phyloP scores from a whole-genome alignment of 805 yeast species.

The Ogataea degrootiae region DNA sequence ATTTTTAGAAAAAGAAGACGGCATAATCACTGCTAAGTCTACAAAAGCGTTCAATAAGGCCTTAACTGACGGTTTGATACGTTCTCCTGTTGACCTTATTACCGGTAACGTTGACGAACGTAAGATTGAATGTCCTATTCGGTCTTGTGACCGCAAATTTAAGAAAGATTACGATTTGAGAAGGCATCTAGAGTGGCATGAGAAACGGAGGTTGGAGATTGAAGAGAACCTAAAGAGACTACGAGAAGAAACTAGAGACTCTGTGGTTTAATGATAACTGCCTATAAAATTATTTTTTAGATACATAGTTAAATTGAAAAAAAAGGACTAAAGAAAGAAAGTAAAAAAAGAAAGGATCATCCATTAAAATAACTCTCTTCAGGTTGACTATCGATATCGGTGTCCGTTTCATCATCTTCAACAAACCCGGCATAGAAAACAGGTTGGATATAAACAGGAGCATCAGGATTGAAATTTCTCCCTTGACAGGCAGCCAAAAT shows the following conservation, averaged over 20 bases:
- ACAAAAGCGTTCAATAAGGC: slow-evolving; percentile 30
- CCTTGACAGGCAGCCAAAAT: no score
- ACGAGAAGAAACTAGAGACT: not conserved
- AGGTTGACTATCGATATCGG: not conserved
- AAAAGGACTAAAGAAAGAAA: no score
- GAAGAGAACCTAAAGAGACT: slow-evolving; percentile 10
- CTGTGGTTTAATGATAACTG: not conserved
- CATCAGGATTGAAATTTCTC: no score
- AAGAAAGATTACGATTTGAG: slow-evolving; percentile 42
- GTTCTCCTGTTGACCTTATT: slow-evolving; percentile 35
- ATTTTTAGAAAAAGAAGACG: not conserved
- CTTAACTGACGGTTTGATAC: slow-evolving; percentile 35
- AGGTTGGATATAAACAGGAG: no score
- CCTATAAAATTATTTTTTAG: no score
- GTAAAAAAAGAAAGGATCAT: no score
- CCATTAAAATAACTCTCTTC: no score
- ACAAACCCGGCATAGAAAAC: no score
- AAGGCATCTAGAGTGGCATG: slow-evolving; percentile 53
- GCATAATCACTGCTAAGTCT: slow-evolving; percentile 9
- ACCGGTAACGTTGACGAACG: slow-evolving; percentile 33
- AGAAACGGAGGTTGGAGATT: slow-evolving; percentile 15
- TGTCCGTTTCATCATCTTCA: not conserved
- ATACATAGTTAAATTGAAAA: no score
- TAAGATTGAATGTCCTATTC: slow-evolving; percentile 41
- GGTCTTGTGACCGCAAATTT: slow-evolving; percentile 50